Conservation (phyloP, 2,329 filamentous ascomycete genomes). For the Thelonectria olida region DNA sequence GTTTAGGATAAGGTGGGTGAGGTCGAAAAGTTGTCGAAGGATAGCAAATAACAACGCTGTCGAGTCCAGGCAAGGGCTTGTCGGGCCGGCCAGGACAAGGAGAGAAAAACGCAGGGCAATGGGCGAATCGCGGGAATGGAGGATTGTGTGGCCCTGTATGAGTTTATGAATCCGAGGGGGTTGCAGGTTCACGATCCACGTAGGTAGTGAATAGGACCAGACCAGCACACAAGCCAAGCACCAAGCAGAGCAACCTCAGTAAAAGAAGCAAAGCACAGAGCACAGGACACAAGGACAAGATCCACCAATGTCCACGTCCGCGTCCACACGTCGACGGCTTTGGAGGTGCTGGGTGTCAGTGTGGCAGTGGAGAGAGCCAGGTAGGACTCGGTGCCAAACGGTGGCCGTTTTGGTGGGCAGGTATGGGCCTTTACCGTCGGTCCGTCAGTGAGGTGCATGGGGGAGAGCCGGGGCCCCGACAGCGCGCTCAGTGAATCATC, state of each 20-base stretch:
- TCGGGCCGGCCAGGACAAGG: constrained; percentile 24
- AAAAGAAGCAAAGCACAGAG: constrained; percentile 5
- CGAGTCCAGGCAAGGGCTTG: constrained; percentile 27
- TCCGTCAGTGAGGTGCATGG: constrained; percentile 16
- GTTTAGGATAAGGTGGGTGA: constrained; percentile 34
- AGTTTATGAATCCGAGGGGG: constrained; percentile 32
- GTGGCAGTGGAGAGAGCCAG: constrained; percentile 18
- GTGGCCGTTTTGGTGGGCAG: neutral
- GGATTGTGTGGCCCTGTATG: constrained; percentile 27
- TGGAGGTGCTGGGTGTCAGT: constrained; percentile 19
- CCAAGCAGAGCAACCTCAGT: constrained; percentile 3
- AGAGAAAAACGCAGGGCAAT: constrained; percentile 29
- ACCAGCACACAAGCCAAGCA: constrained; percentile 13
- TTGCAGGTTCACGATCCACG: constrained; percentile 42
- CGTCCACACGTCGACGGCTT: constrained; percentile 13
- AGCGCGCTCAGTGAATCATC: constrained; percentile 31
- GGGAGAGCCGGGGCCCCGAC: constrained; percentile 26
- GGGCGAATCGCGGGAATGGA: constrained; percentile 35
- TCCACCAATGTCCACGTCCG: constrained; percentile 24
- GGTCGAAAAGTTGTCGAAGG: constrained; percentile 29
- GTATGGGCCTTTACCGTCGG: too few species aligned
- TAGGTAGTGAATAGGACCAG: constrained; percentile 29
- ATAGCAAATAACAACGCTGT: constrained; percentile 24
- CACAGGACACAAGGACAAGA: constrained; percentile 3
- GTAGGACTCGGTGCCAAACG: neutral